Evolutionary conservation across 2,329 filamentous ascomycete species (phyloP), one percentile per base, ranked within the genome.

Genomic region (Rhinocladiella similis): DNA sequence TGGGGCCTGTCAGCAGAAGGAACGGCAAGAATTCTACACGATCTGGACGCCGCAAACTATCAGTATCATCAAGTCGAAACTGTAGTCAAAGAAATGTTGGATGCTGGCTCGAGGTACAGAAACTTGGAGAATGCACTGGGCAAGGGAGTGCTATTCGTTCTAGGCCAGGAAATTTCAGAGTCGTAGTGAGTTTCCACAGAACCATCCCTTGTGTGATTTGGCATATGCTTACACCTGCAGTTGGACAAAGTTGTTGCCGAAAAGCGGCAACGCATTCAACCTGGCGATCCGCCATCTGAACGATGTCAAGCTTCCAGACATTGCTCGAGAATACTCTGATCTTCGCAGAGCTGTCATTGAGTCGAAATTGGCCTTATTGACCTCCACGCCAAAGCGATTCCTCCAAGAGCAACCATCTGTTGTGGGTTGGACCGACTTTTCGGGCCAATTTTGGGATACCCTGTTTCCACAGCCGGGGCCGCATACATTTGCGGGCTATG

Each of bases 231-330:
- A 54, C 22, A 14, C 10, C 33, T 27, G 9, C 41, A 56, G 48
- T 35, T 56, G 54, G 54, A 45, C 47, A 39, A 56, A 47, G 35
- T 47, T 52, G 22, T 43, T 53, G 20, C 54, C 48, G 19, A 56
- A 52, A 33, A 54, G 18, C 27, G 51, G 49, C 13, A 33, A 27
- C n/a, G 22, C 36, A 10, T 43, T 33, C 49, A 19, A 42, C 3
- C 13, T n/a, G 3, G 49, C 49, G 16, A 52, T 45, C 20, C 14
- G 36, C 16, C 49, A 52, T 35, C 22, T 52, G 38, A 52, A 52
- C 14, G 25, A n/a, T 20, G 20, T 43, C 18, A 19, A 33, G 35
- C 20, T 52, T n/a, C 19, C 22, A 14, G 49, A 16, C 9, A 20
- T 18, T 20, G 35, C 49, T 39, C 35, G 38, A 29, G 10, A 5